These are phyloP conservation scores for Suillus weaverae DNA, from an alignment of 768 basidiomycete species.

Conservation along the genomic window DNA sequence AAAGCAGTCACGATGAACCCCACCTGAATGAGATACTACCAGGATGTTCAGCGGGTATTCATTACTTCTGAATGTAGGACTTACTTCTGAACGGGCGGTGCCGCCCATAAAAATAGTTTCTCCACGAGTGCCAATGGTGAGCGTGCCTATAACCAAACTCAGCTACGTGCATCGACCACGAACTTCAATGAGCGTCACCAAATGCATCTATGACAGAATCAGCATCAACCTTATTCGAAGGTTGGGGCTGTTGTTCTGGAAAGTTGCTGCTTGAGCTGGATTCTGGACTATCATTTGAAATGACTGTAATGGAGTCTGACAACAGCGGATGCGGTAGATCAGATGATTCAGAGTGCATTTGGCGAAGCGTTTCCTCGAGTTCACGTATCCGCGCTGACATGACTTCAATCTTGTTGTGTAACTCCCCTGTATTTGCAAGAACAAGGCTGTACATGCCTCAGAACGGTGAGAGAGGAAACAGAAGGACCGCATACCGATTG, in stretches of 20 bases:
- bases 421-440: conserved; percentile 67
- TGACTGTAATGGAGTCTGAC: conserved; percentile 22
- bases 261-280: conserved; percentile 14
- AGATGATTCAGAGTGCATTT: conserved; percentile 47
- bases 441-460: conserved; percentile 42
- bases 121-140: conserved; percentile 55
- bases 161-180: neutral
- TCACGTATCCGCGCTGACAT: conserved; percentile 56
- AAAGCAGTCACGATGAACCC: neutral
- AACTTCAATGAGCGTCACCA: conserved; percentile 31
- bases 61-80: conserved; percentile 15
- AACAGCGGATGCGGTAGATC: conserved; percentile 53
- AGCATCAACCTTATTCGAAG: conserved; percentile 32
- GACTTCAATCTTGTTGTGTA: conserved; percentile 63
- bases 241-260: conserved; percentile 4
- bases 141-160: conserved; percentile 43
- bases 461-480: neutral
- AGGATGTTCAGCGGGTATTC: neutral
- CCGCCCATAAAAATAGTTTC: conserved; percentile 60
- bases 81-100: conserved; percentile 68
- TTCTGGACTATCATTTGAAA: conserved; percentile 26
- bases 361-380: conserved; percentile 58
- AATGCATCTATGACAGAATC: conserved; percentile 51
- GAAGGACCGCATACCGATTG: conserved; percentile 41
- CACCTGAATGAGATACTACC: conserved; percentile 61